Evolutionary conservation across 179 eudicot species (phyloP).

Genomic region (Camellia oleifera): DNA sequence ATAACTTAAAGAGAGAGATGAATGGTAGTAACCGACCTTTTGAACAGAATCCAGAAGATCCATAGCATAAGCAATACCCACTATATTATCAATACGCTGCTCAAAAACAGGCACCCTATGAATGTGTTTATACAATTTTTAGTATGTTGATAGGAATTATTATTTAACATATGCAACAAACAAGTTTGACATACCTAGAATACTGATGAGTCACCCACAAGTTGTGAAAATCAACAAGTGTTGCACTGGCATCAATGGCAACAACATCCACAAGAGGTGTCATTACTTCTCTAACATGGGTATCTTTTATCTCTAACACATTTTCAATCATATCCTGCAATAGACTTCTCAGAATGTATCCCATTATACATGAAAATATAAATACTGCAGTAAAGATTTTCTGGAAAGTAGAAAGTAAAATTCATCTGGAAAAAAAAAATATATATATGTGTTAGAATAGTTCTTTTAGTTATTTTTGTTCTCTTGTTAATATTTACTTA

Average conservation of each 20-base stretch:
- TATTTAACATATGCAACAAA: neutral
- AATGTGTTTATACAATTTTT: neutral
- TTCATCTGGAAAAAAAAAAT: neutral
- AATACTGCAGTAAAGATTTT: neutral
- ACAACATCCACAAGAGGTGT: constrained; percentile 98
- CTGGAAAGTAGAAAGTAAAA: neutral
- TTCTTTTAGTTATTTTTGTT: too few species aligned
- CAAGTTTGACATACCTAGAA: constrained; percentile 51
- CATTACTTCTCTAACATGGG: constrained; percentile 93
- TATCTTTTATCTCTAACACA: constrained; percentile 96
- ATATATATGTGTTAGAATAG: too few species aligned
- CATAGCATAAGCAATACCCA: constrained; percentile 62
- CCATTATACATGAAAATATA: neutral
- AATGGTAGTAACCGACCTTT: constrained; percentile 52
- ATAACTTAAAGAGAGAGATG: neutral
- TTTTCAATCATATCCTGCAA: constrained; percentile 98
- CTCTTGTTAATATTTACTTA: too few species aligned
- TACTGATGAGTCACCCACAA: constrained; percentile 81
- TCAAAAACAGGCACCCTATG: constrained; percentile 93
- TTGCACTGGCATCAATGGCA: constrained; percentile 92
- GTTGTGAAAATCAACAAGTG: constrained; percentile 79
- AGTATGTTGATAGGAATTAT: neutral
- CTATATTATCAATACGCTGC: constrained; percentile 91
- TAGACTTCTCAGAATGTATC: neutral
- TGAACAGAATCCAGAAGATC: constrained; percentile 26